phyloP scores from a whole-genome alignment of 495 filamentous ascomycete genomes.

The Aspergillus taichungensis region DNA sequence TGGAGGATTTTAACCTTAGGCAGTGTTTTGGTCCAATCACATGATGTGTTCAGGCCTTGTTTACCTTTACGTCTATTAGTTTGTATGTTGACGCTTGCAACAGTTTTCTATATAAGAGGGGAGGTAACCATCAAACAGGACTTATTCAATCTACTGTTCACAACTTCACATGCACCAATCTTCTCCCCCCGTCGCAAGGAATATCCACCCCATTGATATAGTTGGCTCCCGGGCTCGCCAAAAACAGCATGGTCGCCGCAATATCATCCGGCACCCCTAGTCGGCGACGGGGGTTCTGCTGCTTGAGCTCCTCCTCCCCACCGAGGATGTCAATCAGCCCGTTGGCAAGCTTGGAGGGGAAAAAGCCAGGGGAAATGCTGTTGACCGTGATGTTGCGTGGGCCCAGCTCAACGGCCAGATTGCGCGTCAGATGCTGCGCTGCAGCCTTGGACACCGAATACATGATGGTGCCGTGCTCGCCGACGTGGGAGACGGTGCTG shows the following conservation, averaged over 20 bases:
- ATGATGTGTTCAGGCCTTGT: too few relatives aligned
- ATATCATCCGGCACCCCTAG: constrained; percentile 69
- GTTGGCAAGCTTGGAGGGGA: constrained; percentile 69
- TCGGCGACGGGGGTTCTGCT: constrained; percentile 48
- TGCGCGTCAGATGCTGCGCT: constrained; percentile 56
- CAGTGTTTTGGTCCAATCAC: too few relatives aligned
- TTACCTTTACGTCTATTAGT: too few relatives aligned
- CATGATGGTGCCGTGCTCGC: constrained; percentile 58
- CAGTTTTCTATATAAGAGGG: too few relatives aligned
- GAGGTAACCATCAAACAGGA: too few relatives aligned
- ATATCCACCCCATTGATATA: constrained; percentile 25
- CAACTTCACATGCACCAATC: too few relatives aligned
- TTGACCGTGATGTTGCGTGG: constrained; percentile 65
- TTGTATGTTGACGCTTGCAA: too few relatives aligned
- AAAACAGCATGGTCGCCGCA: constrained; percentile 58
- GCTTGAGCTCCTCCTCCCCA: constrained; percentile 46
- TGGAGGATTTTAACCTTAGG: too few relatives aligned
- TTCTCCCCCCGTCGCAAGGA: too few relatives aligned
- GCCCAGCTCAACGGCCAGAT: constrained; percentile 67
- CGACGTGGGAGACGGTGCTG: constrained; percentile 54
- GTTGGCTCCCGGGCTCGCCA: constrained; percentile 51
- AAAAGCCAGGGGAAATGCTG: constrained; percentile 70
- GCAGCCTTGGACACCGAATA: constrained; percentile 74
- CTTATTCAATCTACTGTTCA: too few relatives aligned
- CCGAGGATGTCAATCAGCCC: constrained; percentile 54